A percentile compares a stretch with the other conserved stretches of the same genome.
These are phyloP conservation scores for Acorus gramineus DNA, from an alignment of 106 monocot genomes.

Conservation along the genomic window DNA sequence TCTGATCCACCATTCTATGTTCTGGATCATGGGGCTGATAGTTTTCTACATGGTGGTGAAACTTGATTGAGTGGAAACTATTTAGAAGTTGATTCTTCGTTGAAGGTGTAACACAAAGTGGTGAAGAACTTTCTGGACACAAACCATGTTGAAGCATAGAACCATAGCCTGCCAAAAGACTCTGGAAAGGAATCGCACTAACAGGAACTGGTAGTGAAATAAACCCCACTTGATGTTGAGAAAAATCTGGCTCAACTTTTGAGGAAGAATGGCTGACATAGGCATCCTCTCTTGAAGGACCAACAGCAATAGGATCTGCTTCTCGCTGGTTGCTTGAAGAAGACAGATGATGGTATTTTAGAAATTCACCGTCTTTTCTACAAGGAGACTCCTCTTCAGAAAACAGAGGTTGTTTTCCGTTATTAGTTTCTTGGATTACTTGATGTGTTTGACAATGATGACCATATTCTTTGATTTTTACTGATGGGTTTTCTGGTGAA, in stretches of 20 bases:
- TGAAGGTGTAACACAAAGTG: constrained; percentile 10
- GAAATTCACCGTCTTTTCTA: constrained; percentile 12
- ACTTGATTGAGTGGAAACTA: constrained; percentile 1
- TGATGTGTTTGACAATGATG: constrained; percentile 10
- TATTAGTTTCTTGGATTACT: neutral
- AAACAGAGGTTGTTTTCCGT: constrained; percentile 3
- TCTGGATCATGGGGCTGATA: constrained; percentile 6
- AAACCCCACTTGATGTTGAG: constrained; percentile 28
- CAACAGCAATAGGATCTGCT: neutral
- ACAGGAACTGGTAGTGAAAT: constrained; percentile 42
- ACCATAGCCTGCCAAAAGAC: constrained; percentile 32
- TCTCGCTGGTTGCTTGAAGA: constrained; percentile 20
- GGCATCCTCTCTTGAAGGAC: constrained; percentile 10
- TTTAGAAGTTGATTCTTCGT: constrained; percentile 4
- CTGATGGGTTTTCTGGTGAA: constrained; percentile 9
- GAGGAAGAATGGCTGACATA: constrained; percentile 4
- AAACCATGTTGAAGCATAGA: constrained; percentile 40
- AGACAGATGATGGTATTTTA: constrained; percentile 1
- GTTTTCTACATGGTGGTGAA: constrained; percentile 17
- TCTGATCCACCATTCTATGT: constrained; percentile 4
- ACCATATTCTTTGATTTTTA: constrained; percentile 8
- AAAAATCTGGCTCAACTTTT: neutral
- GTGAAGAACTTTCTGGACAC: constrained; percentile 20
- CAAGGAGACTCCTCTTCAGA: constrained; percentile 1
- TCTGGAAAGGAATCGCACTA: constrained; percentile 39